Evolutionary conservation across 2,329 filamentous ascomycete species (phyloP).

Genomic region (Phaeomoniella chlamydospora): DNA sequence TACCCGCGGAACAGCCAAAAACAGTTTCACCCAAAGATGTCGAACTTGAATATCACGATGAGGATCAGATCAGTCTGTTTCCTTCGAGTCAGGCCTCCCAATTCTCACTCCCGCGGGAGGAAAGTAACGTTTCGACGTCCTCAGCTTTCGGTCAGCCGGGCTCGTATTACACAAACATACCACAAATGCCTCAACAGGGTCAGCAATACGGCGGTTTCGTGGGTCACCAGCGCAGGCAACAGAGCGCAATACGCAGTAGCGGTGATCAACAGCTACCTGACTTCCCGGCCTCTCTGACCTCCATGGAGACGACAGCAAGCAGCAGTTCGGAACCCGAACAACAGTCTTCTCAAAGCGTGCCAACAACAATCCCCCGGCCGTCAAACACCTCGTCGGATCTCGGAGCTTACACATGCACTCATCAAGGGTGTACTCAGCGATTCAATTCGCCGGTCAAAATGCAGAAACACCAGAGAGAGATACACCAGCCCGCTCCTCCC

Average conservation of each 20-base stretch:
- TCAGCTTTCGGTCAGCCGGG: constrained; percentile 13
- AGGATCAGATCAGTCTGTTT: constrained; percentile 58
- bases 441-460: constrained; percentile 79
- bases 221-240: constrained; percentile 10
- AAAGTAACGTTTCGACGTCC: constrained; percentile 28
- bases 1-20: constrained; percentile 40
- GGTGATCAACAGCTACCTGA: constrained; percentile 33
- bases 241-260: constrained; percentile 12
- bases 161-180: neutral
- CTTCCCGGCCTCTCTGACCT: constrained; percentile 44
- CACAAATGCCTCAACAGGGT: constrained; percentile 1
- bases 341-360: constrained; percentile 20
- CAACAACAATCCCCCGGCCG: constrained; percentile 37
- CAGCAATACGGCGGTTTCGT: constrained; percentile 12
- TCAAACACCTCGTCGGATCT: constrained; percentile 54
- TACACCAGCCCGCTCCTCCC: constrained; percentile 61
- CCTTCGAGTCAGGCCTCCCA: neutral
- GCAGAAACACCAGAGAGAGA: constrained; percentile 92
- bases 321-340: constrained; percentile 13
- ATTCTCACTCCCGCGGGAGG: neutral
- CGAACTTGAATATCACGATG: constrained; percentile 68
- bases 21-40: constrained; percentile 95
- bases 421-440: constrained; percentile 74
- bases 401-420: constrained; percentile 92
- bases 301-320: constrained; percentile 41